Evolutionary conservation across 2,329 filamentous ascomycete species (phyloP).

Genomic region (Tolypocladium album): DNA sequence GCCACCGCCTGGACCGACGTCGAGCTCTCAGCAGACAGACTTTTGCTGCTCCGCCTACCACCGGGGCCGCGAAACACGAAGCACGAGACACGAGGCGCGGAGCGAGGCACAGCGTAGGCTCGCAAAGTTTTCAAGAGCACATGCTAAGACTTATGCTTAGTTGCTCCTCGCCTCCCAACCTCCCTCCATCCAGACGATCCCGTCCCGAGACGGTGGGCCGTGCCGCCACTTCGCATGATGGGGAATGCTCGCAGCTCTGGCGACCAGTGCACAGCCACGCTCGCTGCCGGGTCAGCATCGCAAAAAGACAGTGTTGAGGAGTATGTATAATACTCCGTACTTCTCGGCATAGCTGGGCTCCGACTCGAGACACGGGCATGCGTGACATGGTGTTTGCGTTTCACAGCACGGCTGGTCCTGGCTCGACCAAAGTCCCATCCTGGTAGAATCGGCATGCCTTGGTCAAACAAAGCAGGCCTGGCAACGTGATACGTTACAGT

Average conservation of each 20-base stretch:
- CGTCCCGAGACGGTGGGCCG: background rate
- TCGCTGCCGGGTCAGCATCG: background rate
- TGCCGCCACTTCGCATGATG: background rate
- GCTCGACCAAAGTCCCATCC: background rate
- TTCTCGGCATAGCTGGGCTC: background rate
- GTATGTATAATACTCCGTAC: background rate
- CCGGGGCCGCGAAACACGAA: too few species aligned
- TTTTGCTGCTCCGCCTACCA: background rate
- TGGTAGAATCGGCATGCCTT: background rate
- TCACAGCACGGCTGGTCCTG: background rate
- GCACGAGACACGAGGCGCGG: too few species aligned
- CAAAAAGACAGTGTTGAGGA: too few species aligned
- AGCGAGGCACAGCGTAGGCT: too few species aligned
- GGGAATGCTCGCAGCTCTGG: background rate
- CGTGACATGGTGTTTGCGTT: background rate
- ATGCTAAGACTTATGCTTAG: background rate
- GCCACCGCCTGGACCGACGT: background rate
- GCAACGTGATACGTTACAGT: too few species aligned
- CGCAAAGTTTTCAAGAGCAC: background rate
- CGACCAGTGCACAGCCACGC: background rate
- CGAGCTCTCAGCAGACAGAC: background rate
- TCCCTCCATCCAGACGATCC: background rate
- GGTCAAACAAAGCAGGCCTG: background rate
- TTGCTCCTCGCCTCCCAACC: background rate
- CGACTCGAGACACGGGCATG: background rate